Evolutionary conservation across 2,329 filamentous ascomycete species (phyloP).

Genomic region (Colletotrichum zoysiae): DNA sequence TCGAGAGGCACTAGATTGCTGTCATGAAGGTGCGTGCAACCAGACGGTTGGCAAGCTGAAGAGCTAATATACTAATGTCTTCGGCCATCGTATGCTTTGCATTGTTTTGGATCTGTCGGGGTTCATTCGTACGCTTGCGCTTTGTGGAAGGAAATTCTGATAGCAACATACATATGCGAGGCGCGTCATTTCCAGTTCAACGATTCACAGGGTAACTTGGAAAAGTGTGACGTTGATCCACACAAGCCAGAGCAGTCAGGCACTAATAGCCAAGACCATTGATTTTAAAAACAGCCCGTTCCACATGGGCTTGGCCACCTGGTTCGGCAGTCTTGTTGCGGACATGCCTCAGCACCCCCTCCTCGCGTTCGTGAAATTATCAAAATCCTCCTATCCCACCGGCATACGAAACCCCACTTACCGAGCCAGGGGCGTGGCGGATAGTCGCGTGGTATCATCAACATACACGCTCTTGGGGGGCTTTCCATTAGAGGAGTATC

Average conservation of each 20-base stretch:
- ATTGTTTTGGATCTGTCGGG: neutral
- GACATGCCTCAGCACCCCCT: neutral
- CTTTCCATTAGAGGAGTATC: neutral
- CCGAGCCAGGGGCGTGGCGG: neutral
- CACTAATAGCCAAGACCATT: neutral
- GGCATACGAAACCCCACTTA: slow-evolving; percentile 7
- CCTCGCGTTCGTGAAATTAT: neutral
- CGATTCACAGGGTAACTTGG: neutral
- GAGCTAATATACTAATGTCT: neutral
- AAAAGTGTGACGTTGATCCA: neutral
- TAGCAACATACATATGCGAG: accelerated
- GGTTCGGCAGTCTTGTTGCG: neutral
- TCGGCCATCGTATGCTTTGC: neutral
- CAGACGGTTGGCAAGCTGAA: neutral
- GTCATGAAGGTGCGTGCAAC: slow-evolving; percentile 6
- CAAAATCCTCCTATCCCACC: slow-evolving; percentile 18
- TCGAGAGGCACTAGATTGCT: neutral
- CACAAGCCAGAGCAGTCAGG: too few species aligned
- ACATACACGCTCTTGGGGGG: neutral
- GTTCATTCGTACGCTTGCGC: neutral
- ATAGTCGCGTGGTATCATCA: neutral
- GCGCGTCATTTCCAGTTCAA: neutral
- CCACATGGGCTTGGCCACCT: neutral
- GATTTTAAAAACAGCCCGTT: slow-evolving; percentile 4
- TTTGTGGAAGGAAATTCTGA: neutral